Percentiles rank a stretch among this genome's conserved stretches.
Conservation (phyloP, 202 grass and related monocot species). For the Cymbopogon flexuosus region DNA sequence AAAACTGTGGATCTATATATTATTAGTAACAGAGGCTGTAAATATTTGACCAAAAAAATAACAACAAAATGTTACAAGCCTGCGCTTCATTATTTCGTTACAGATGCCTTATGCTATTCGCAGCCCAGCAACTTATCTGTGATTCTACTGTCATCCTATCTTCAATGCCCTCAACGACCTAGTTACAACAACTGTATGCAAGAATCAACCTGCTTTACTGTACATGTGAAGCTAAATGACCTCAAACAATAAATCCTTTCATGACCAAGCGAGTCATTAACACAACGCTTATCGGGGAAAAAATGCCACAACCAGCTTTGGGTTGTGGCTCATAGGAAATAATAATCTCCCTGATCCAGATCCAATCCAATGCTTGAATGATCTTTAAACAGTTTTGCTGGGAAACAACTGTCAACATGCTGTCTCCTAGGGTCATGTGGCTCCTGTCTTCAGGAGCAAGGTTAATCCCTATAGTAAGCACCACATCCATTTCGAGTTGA, state of each 20-base stretch:
- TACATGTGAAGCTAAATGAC: slow-evolving; percentile 29
- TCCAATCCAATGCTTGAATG: background rate
- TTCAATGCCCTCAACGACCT: slow-evolving; percentile 23
- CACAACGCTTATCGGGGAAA: background rate
- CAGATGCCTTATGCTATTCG: slow-evolving; percentile 10
- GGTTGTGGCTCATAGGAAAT: background rate
- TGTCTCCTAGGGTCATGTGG: slow-evolving; percentile 1
- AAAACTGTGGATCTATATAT: slow-evolving; percentile 27
- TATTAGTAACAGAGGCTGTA: background rate
- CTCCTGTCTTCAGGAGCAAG: slow-evolving; percentile 21
- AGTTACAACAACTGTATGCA: slow-evolving; percentile 24
- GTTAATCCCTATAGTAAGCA: slow-evolving; percentile 10
- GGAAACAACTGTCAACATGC: background rate
- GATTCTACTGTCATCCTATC: slow-evolving; percentile 39
- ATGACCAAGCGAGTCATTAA: background rate
- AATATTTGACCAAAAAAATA: slow-evolving; percentile 3
- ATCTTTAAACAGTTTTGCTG: background rate
- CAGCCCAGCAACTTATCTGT: background rate
- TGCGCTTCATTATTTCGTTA: slow-evolving; percentile 24
- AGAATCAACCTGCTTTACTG: slow-evolving; percentile 32
- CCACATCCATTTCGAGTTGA: background rate
- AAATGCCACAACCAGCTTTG: slow-evolving; percentile 11
- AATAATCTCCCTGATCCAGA: background rate
- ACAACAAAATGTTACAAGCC: background rate
- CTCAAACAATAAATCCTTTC: slow-evolving; percentile 11